Conservation (phyloP, 495 filamentous ascomycete genomes). For the Neurospora sp. region DNA sequence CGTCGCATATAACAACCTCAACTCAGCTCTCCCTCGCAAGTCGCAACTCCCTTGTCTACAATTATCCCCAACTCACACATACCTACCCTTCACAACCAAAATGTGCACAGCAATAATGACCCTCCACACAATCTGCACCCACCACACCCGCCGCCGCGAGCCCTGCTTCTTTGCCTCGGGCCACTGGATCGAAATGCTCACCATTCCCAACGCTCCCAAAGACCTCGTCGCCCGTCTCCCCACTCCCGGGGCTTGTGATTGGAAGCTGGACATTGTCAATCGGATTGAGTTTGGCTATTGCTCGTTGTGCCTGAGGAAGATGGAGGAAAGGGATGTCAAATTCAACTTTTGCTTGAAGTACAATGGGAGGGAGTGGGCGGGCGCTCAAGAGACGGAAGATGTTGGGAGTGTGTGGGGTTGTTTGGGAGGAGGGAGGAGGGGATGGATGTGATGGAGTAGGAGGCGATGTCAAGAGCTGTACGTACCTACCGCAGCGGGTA, state of each 20-base stretch:
- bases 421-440: not conserved
- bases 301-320: not conserved
- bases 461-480: too few species aligned
- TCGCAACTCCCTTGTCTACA: too few species aligned
- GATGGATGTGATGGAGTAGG: not conserved
- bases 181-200: not conserved
- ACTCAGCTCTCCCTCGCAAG: too few species aligned
- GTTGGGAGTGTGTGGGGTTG: not conserved
- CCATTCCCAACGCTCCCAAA: not conserved
- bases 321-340: not conserved
- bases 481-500: too few species aligned
- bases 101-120: not conserved
- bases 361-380: not conserved
- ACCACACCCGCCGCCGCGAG: not conserved
- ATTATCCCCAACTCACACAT: too few species aligned
- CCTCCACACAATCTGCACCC: not conserved
- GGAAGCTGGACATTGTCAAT: not conserved
- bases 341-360: not conserved
- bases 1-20: too few species aligned
- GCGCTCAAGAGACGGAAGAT: not conserved
- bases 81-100: too few species aligned
- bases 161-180: not conserved
- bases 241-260: not conserved
- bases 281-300: not conserved
- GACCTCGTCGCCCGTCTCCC: not conserved